A percentile compares a stretch with the other conserved stretches of the same genome.
Evolutionary conservation across 164 flowering plant species (phyloP).

Genomic region (Aristolochia californica): DNA sequence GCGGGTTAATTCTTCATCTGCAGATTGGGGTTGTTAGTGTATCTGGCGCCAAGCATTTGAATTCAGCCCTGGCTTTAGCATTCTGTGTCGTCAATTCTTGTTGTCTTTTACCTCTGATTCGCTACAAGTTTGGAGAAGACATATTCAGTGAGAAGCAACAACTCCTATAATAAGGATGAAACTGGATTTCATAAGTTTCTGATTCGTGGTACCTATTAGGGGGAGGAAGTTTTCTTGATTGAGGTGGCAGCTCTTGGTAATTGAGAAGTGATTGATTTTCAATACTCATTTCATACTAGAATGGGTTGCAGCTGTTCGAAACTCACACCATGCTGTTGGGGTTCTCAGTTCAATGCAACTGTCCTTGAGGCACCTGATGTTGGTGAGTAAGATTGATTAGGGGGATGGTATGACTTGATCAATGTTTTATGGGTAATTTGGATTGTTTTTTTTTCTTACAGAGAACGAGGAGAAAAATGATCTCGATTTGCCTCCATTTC

Average conservation of each 20-base stretch:
- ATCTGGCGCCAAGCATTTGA: too few relatives aligned
- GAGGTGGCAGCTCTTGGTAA: neutral
- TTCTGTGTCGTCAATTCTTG: too few relatives aligned
- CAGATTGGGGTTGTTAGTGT: too few relatives aligned
- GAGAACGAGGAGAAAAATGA: constrained; percentile 47
- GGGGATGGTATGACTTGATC: neutral
- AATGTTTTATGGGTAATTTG: neutral
- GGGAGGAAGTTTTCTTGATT: neutral
- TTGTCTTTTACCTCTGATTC: too few relatives aligned
- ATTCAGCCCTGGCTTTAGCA: too few relatives aligned
- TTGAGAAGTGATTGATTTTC: too few relatives aligned
- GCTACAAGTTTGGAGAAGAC: too few relatives aligned
- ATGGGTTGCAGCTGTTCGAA: constrained; percentile 68
- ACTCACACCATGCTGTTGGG: constrained; percentile 35
- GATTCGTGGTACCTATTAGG: neutral
- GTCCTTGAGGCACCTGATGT: constrained; percentile 29
- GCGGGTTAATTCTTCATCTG: too few relatives aligned
- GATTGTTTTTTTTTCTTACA: constrained; percentile 17
- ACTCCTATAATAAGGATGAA: too few relatives aligned
- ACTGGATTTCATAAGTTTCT: too few relatives aligned
- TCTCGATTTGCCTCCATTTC: constrained; percentile 48
- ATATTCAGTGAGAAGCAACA: too few relatives aligned
- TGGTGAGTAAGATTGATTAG: constrained; percentile 27
- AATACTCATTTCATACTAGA: neutral
- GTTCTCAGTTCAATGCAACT: constrained; percentile 27